phyloP scores from a whole-genome alignment of 2,329 filamentous ascomycete genomes.

The Pseudogymnoascus sp. region DNA sequence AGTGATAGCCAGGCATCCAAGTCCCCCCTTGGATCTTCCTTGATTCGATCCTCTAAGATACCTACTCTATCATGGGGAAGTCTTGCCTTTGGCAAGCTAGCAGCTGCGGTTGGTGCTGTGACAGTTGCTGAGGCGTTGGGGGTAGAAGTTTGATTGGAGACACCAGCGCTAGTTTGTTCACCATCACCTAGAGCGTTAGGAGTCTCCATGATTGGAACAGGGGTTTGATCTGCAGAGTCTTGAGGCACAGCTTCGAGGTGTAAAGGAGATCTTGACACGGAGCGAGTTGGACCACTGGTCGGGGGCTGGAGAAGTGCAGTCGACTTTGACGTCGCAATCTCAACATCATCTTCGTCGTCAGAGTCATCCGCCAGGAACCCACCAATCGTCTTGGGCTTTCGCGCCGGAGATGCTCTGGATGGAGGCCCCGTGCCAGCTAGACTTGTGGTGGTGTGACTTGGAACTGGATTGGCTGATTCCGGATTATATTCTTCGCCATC shows the following conservation, averaged over 20 bases:
- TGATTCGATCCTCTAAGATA: slow-evolving; percentile 74
- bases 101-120: neutral
- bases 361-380: slow-evolving; percentile 31
- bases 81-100: slow-evolving; percentile 26
- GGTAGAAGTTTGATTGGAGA: slow-evolving; percentile 17
- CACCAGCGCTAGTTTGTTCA: slow-evolving; percentile 4
- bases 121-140: neutral
- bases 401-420: slow-evolving; percentile 24
- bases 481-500: slow-evolving; percentile 28
- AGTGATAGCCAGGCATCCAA: slow-evolving; percentile 84
- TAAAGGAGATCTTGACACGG: slow-evolving; percentile 9
- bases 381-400: slow-evolving; percentile 25
- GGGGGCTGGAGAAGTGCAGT: slow-evolving; percentile 22
- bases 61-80: slow-evolving; percentile 30
- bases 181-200: slow-evolving; percentile 11
- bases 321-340: slow-evolving; percentile 15
- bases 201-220: slow-evolving; percentile 13
- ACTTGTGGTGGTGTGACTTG: slow-evolving; percentile 23
- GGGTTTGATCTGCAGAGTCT: slow-evolving; percentile 1
- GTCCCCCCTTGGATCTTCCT: slow-evolving; percentile 86
- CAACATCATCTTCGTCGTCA: slow-evolving; percentile 28
- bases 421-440: slow-evolving; percentile 27
- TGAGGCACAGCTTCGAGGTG: slow-evolving; percentile 5
- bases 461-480: slow-evolving; percentile 20
- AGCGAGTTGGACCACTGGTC: slow-evolving; percentile 23